Percentiles rank a stretch among this genome's conserved stretches.
phyloP scores from a whole-genome alignment of 2,329 filamentous ascomycete species.

The Seiridium cupressi region DNA sequence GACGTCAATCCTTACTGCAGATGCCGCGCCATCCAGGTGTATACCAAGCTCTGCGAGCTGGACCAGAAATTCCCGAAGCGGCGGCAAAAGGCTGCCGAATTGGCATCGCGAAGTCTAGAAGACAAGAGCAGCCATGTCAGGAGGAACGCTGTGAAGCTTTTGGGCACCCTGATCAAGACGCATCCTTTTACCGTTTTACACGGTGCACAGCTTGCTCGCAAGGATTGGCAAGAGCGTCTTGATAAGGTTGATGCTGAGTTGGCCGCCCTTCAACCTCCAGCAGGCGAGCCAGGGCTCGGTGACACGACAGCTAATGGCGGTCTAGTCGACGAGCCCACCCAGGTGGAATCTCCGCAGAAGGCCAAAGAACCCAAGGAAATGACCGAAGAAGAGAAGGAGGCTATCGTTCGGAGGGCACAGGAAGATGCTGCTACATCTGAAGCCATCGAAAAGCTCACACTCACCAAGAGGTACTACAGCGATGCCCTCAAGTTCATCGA shows the following conservation, averaged over 20 bases:
- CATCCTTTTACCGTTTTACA: constrained; percentile 94
- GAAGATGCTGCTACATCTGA: constrained; percentile 88
- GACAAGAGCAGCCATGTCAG: constrained; percentile 98
- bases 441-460: constrained; percentile 79
- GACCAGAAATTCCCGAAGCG: constrained; percentile 95
- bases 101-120: constrained; percentile 85
- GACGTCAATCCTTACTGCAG: constrained; percentile 97
- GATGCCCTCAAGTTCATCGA: constrained; percentile 94
- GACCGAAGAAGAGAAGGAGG: constrained; percentile 76
- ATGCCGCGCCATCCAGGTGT: constrained; percentile 89
- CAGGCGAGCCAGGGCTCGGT: constrained; percentile 68
- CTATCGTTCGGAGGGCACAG: constrained; percentile 73
- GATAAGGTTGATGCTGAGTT: constrained; percentile 83
- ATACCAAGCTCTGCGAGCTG: constrained; percentile 87
- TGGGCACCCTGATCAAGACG: constrained; percentile 84
- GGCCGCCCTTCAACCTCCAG: constrained; percentile 76
- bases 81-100: constrained; percentile 80
- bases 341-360: constrained; percentile 70
- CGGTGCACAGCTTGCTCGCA: constrained; percentile 78
- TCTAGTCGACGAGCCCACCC: constrained; percentile 85
- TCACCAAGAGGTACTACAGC: constrained; percentile 88
- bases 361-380: constrained; percentile 51
- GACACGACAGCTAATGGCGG: constrained; percentile 69
- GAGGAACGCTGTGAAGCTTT: constrained; percentile 89
- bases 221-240: constrained; percentile 81